Base-by-base conservation (phyloP, 1,284 basidiomycete genomes). In the Anthracocystis setariae region DNA sequence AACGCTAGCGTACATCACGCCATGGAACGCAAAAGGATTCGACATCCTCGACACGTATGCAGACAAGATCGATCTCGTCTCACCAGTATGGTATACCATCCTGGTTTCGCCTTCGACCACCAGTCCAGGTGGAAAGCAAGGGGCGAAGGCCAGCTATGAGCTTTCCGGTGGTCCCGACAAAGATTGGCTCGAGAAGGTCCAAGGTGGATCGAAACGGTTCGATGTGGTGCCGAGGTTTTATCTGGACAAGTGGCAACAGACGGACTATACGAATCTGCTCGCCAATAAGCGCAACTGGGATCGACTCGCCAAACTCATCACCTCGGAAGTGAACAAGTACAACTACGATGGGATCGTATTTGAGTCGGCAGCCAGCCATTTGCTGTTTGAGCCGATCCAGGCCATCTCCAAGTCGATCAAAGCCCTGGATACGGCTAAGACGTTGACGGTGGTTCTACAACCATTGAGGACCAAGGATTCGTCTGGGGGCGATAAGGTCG, bases 51-150 rank as follows among this genome's bases (percentile, higher is more conserved):
- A 68, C 17, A 17, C 49, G 24, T 73, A 46, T 21, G 37, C 51
- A 3, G 50, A 52, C 27, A 73, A 73, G 39, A 48, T 77, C 45
- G 59, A 73, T 49, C 18, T 73, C 18, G 62, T 77, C 21, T 55
- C 67, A 2, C 75, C 75, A 5, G 69, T 69, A 13, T 77, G 75
- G 75, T 73, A 77, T 40, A 76, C 75, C 15, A 38, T 77, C n/a
- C 46, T 68, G 3, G 56, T 61, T 5, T 46, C 49, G 0, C 46
- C n/a, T 2, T 20, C 47, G 23, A 18, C 46, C 8, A 18, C 18
- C n/a, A 24, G 17, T 18, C 20, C 29, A 25, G 1, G 37, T 13
- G 48, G 40, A 23, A 32, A 20, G 3, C 49, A 45, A 12, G 21
- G 48, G 0, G 32, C 42, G 8, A 49, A 66, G n/a, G 48, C 46